Conservation (phyloP, 2,329 filamentous ascomycete species). For the Talaromyces sp. region DNA sequence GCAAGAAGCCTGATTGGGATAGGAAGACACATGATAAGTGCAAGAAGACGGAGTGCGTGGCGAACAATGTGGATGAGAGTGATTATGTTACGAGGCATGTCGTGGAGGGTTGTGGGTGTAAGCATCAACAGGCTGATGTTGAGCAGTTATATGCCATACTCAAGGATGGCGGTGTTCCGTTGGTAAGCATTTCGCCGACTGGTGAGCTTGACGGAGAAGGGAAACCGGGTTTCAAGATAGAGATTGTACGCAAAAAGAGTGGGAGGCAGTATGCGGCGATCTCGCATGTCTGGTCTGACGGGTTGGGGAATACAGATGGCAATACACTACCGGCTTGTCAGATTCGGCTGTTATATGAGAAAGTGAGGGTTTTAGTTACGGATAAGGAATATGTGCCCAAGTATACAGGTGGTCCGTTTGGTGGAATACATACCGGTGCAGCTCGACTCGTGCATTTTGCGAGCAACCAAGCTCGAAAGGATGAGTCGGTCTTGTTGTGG, state of each 20-base stretch:
- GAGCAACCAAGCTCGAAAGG: constrained; percentile 4
- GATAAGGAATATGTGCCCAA: constrained; percentile 5
- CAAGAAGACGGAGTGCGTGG: constrained; percentile 16
- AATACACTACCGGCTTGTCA: constrained; percentile 2
- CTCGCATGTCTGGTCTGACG: constrained; percentile 10
- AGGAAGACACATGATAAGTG: neutral
- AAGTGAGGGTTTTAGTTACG: neutral
- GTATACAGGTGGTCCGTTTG: neutral
- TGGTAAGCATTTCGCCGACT: neutral
- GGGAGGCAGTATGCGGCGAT: neutral
- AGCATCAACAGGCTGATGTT: constrained; percentile 7
- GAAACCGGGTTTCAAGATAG: neutral
- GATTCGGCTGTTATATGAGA: neutral
- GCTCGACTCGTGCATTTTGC: neutral
- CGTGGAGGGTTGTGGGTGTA: constrained; percentile 10
- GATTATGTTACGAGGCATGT: constrained; percentile 17
- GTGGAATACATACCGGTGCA: constrained; percentile 1
- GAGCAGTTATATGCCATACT: neutral
- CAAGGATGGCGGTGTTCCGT: neutral
- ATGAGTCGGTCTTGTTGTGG: constrained; percentile 17
- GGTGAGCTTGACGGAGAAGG: neutral
- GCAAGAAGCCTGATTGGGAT: constrained; percentile 15
- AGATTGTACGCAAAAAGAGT: neutral
- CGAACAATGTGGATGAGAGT: constrained; percentile 18
- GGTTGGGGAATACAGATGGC: neutral